A percentile compares a stretch with the other conserved stretches of the same genome.
phyloP scores from a whole-genome alignment of 257 asterid species.

The Leonotis leonurus region DNA sequence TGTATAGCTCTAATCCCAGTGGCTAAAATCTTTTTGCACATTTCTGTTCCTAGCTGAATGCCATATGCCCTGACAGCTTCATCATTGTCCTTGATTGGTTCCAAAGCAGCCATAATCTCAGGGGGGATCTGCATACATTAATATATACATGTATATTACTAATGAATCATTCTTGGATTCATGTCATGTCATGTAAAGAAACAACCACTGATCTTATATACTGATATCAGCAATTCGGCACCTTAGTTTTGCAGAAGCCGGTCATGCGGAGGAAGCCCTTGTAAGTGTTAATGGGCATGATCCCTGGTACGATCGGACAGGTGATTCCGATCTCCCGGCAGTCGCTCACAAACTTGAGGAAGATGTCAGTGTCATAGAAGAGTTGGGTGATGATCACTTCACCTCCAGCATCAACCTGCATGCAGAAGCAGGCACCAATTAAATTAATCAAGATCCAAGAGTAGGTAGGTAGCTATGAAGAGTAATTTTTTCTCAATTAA shows the following conservation, averaged over 20 bases:
- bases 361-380: conserved; percentile 86
- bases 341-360: conserved; percentile 84
- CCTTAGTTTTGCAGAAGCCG: conserved; percentile 96
- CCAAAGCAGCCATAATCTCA: conserved; percentile 84
- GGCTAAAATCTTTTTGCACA: conserved; percentile 91
- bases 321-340: conserved; percentile 86
- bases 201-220: too few species aligned
- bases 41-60: conserved; percentile 86
- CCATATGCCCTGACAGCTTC: conserved; percentile 97
- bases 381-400: conserved; percentile 86
- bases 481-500: too few species aligned
- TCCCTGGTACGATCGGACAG: conserved; percentile 91
- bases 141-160: too few species aligned
- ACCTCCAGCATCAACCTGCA: conserved; percentile 93
- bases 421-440: not conserved
- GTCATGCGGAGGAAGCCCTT: conserved; percentile 96
- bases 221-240: not conserved
- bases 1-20: conserved; percentile 76
- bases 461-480: too few species aligned
- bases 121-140: conserved; percentile 52
- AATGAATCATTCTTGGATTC: too few species aligned
- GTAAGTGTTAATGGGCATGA: conserved; percentile 92
- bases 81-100: conserved; percentile 93
- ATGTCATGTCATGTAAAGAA: too few species aligned
- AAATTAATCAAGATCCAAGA: not conserved